Evolutionary conservation across 169 alveolate species (phyloP), one percentile per base, ranked within the genome.

Genomic region (Amoebophrya sp.): DNA sequence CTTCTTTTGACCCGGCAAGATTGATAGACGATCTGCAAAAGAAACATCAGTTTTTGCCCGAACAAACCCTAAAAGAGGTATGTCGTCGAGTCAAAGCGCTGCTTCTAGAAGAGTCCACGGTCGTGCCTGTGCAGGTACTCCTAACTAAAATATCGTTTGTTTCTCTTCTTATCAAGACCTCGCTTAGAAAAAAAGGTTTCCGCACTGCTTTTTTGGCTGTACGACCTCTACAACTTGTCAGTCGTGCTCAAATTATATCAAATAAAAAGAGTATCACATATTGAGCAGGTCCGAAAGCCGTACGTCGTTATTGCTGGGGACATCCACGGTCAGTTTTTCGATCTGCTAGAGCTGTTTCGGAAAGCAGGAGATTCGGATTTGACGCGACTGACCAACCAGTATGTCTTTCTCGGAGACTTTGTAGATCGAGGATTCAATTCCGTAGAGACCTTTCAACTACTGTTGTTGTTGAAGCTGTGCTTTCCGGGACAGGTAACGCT

Each of bases 391-490:
- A 65, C 18, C n/a, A 26, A 26, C 78, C 90, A 38, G 41, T 89
- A 12, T 3, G 36, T 89, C 40, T 40, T 89, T 18, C 40, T n/a
- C 93, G 99, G 99, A n/a, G 99, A 98, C 93, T 98, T 96, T 93
- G 99, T 98, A 18, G 99, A 98, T 94, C 94, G 99, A 92, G 99
- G 99, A 0, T 95, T 95, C 94, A 96, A 97, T 92, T 95, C 98
- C 47, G 97, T 98, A 55, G 99, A 98, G 91, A 96, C 98, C 91
- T 96, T 97, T 53, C 93, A 97, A 23, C 94, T 97, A 36, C 94
- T 98, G 39, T 93, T 98, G 54, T 95, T 98, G 38, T 93, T 97
- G 40, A 98, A 98, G 93, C 94, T 97, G 39, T 94, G 97, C 78
- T 97, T 95, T 76, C n/a, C 24, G 26, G 0, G 24, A 33, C 90